These are phyloP conservation scores for Porpolomopsis calyptriformis DNA, from an alignment of 768 basidiomycete species.

Conservation along the genomic window DNA sequence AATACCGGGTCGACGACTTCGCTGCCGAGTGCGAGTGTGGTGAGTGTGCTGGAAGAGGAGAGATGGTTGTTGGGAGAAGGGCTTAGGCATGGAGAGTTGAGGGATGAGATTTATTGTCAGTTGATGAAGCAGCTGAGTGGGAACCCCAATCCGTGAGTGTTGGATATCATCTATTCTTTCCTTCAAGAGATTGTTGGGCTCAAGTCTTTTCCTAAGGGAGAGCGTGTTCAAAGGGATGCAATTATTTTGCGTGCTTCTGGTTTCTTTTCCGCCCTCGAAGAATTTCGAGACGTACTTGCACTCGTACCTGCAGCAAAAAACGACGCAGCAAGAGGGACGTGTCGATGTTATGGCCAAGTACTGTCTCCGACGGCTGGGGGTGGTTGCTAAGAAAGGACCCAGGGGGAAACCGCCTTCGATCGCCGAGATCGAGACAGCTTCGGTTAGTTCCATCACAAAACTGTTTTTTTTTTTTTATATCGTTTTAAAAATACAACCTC, in stretches of 20 bases:
- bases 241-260: constrained; percentile 78
- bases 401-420: constrained; percentile 73
- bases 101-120: constrained; percentile 93
- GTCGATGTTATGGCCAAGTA: constrained; percentile 88
- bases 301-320: constrained; percentile 67
- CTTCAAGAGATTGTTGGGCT: constrained; percentile 1
- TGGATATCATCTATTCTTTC: neutral
- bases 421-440: constrained; percentile 86
- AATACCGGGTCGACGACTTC: constrained; percentile 37
- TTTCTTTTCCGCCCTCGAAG: constrained; percentile 89
- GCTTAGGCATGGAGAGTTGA: constrained; percentile 66
- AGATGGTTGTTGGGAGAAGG: constrained; percentile 79
- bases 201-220: constrained; percentile 37
- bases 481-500: neutral
- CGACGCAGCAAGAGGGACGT: constrained; percentile 57
- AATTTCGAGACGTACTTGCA: constrained; percentile 81
- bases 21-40: constrained; percentile 22
- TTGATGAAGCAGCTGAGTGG: constrained; percentile 81
- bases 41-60: constrained; percentile 66
- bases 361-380: constrained; percentile 66
- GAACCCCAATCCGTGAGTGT: constrained; percentile 67
- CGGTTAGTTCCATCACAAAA: constrained; percentile 41
- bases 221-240: constrained; percentile 91
- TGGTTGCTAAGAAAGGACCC: constrained; percentile 75
- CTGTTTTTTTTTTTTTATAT: neutral